phyloP scores from a whole-genome alignment of 148 eudicot species.

The Arctostaphylos glauca region DNA sequence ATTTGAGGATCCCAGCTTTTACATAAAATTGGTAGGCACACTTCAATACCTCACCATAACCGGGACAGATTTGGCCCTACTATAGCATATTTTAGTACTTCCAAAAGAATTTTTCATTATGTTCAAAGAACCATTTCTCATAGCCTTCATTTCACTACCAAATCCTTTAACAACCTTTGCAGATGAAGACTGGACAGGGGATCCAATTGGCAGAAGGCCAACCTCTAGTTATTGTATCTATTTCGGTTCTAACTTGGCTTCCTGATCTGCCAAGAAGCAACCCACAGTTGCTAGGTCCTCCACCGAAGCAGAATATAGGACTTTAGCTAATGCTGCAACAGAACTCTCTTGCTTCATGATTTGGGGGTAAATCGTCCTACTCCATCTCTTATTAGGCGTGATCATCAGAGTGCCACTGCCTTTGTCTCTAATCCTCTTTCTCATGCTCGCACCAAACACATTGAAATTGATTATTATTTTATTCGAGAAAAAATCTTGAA shows the following conservation, averaged over 20 bases:
- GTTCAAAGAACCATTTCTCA: no score
- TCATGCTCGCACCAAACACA: not conserved
- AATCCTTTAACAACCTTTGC: no score
- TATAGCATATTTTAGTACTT: no score
- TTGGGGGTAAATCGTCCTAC: not conserved
- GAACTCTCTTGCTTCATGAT: not conserved
- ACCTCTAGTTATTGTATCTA: not conserved
- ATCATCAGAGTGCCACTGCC: not conserved
- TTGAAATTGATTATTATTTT: no score
- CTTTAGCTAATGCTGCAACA: not conserved
- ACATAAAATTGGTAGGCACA: no score
- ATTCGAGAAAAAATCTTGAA: not conserved
- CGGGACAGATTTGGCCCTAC: no score
- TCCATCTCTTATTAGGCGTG: not conserved
- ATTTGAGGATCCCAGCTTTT: no score
- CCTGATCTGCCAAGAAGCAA: not conserved
- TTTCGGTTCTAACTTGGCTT: not conserved
- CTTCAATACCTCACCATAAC: no score
- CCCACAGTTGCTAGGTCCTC: not conserved
- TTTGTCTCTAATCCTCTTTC: not conserved
- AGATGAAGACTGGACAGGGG: no score
- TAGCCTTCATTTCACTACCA: no score
- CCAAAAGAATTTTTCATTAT: no score
- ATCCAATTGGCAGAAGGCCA: not conserved
- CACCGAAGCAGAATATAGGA: not conserved